Percentiles rank a stretch among this genome's conserved stretches.
Conservation (phyloP, 2,329 filamentous ascomycete genomes). For the Monilinia fructicola region DNA sequence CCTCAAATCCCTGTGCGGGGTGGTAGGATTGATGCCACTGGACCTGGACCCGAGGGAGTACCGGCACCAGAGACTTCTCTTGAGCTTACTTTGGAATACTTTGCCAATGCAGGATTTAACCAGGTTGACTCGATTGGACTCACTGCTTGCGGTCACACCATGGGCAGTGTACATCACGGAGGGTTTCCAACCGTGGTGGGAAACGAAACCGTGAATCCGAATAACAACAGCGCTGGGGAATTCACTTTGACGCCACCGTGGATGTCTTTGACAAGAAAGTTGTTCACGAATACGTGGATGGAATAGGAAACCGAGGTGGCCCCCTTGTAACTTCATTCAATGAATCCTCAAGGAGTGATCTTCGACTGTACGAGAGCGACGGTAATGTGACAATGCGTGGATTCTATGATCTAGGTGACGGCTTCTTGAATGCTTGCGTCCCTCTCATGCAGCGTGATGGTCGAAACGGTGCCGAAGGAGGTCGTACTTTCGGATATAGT, state of each 20-base stretch:
- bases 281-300: slow-evolving; percentile 50
- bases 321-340: slow-evolving; percentile 52
- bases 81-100: slow-evolving; percentile 24
- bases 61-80: slow-evolving; percentile 28
- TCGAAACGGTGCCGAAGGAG: slow-evolving; percentile 55
- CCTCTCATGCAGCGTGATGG: slow-evolving; percentile 57
- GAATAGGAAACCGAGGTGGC: slow-evolving; percentile 45
- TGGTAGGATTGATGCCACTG: slow-evolving; percentile 33
- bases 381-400: slow-evolving; percentile 53
- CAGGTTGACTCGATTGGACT: slow-evolving; percentile 30
- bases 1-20: slow-evolving; percentile 28
- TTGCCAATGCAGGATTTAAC: slow-evolving; percentile 33
- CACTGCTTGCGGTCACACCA: slow-evolving; percentile 31
- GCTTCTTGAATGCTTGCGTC: slow-evolving; percentile 51
- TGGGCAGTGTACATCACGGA: slow-evolving; percentile 28
- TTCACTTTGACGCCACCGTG: slow-evolving; percentile 46
- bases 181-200: slow-evolving; percentile 26
- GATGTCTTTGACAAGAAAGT: slow-evolving; percentile 55
- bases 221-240: slow-evolving; percentile 24
- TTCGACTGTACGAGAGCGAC: slow-evolving; percentile 56
- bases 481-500: slow-evolving; percentile 54
- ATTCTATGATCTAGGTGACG: slow-evolving; percentile 45
- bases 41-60: slow-evolving; percentile 30
- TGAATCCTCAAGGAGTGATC: slow-evolving; percentile 52
- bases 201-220: neutral